Base-by-base conservation (phyloP, 2,329 filamentous ascomycete genomes). In the Coniochaeta sp. region DNA sequence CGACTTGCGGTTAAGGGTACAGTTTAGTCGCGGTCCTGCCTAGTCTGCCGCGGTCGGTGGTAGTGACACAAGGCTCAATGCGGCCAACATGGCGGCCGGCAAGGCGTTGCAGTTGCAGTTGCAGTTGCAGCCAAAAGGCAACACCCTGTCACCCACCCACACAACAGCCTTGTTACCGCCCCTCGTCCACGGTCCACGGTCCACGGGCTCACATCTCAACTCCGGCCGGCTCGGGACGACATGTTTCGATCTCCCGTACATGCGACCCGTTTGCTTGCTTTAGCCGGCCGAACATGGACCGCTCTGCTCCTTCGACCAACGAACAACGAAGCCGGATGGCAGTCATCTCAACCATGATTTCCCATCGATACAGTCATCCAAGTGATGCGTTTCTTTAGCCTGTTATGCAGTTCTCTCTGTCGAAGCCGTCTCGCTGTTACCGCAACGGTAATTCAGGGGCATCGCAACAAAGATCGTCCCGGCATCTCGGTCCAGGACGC, bases 51-150 rank as follows among this genome's bases (percentile, higher is more conserved):
- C 38, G 38, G n/a, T n/a, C n/a, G n/a, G 38, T 24, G 20, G 38
- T 42, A 26, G 38, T 42, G 38, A 42, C 38, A 42, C 38, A 42
- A 42, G 38, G 18, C 38, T 42, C 38, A 24, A 42, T 42, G 38
- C 38, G 38, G 38, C 38, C 38, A 42, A 42, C 38, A 13, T 2
- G n/a, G 38, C 38, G 38, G 38, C 38, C 38, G 26, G 20, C 20
- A 6, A 26, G 20, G 38, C 38, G 20, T 26, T 42, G 38, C 38
- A 6, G 20, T 42, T 42, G 20, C 22, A 24, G 22, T 8, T 26
- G 22, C n/a, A n/a, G n/a, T n/a, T n/a, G n/a, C n/a, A n/a, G n/a
- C n/a, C n/a, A n/a, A 24, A 42, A n/a, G n/a, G 38, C 20, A 26
- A 24, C 33, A 38, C 18, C 33, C 33, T 12, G 27, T 30, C 12